Evolutionary conservation across 2,329 filamentous ascomycete species (phyloP).

Genomic region (Huntiella omanensis): DNA sequence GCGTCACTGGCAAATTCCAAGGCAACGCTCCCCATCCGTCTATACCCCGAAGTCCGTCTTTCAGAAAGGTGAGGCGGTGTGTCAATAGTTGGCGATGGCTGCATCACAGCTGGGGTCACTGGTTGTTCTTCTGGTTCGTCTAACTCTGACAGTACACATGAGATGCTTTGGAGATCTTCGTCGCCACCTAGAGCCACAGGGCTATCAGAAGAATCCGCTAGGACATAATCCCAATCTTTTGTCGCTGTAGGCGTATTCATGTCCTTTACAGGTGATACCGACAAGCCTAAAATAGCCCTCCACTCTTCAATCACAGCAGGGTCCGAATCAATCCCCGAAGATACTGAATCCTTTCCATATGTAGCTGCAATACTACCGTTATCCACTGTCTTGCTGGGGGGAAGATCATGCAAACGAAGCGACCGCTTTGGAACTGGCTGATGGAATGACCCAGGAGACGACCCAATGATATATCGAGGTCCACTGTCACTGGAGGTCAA

Average conservation of each 20-base stretch:
- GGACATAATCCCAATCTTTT: not conserved
- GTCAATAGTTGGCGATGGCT: too few species aligned
- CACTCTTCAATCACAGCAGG: conserved; percentile 5
- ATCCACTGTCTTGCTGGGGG: not conserved
- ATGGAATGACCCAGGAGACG: conserved; percentile 6
- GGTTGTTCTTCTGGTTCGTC: not conserved
- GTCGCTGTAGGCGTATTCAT: not conserved
- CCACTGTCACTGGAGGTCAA: not conserved
- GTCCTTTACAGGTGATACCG: not conserved
- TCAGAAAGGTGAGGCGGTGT: too few species aligned
- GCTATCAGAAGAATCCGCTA: not conserved
- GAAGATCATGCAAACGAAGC: not conserved
- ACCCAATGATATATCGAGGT: not conserved
- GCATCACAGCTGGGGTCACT: too few species aligned
- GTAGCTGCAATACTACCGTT: not conserved
- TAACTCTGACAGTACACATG: not conserved
- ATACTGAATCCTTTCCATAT: not conserved
- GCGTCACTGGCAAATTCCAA: too few species aligned
- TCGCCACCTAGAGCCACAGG: not conserved
- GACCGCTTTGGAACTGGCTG: conserved; percentile 5
- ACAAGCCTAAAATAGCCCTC: conserved; percentile 4
- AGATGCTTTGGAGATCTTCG: not conserved
- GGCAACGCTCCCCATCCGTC: too few species aligned
- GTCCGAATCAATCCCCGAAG: conserved; percentile 3
- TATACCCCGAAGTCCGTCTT: too few species aligned